These are phyloP conservation scores for Gaillardinia entomophila DNA, from an alignment of 805 yeast genomes.

Conservation along the genomic window DNA sequence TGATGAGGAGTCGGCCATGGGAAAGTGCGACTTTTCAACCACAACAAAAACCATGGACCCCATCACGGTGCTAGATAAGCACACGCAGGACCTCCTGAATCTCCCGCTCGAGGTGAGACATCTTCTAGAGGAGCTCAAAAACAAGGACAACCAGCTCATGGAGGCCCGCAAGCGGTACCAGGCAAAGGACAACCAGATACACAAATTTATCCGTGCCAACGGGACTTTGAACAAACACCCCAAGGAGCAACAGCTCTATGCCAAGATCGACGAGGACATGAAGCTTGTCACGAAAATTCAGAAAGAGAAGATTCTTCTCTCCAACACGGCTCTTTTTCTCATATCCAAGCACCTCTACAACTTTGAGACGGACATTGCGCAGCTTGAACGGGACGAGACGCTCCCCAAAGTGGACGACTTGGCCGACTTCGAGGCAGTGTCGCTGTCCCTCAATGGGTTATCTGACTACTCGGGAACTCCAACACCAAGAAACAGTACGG, in stretches of 20 bases:
- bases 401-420: constrained; percentile 48
- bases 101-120: constrained; percentile 84
- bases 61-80: constrained; percentile 54
- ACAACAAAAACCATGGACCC: constrained; percentile 64
- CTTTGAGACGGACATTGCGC: constrained; percentile 70
- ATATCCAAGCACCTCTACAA: constrained; percentile 69
- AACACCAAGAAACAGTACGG: constrained; percentile 19
- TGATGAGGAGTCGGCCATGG: background rate
- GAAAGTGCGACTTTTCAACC: background rate
- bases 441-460: constrained; percentile 8
- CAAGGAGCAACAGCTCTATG: constrained; percentile 62
- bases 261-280: constrained; percentile 66
- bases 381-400: constrained; percentile 76
- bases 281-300: constrained; percentile 57
- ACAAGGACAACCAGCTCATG: constrained; percentile 58
- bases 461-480: constrained; percentile 23
- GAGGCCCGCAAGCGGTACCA: constrained; percentile 63
- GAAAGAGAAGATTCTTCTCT: constrained; percentile 68
- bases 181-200: constrained; percentile 72
- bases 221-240: constrained; percentile 81
- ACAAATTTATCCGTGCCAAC: constrained; percentile 73
- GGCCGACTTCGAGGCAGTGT: constrained; percentile 12
- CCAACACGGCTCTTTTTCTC: constrained; percentile 77
- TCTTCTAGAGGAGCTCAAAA: constrained; percentile 69
- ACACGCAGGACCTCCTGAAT: constrained; percentile 64